Conservation (phyloP, 2,329 filamentous ascomycete genomes). For the Diaporthe batatas region DNA sequence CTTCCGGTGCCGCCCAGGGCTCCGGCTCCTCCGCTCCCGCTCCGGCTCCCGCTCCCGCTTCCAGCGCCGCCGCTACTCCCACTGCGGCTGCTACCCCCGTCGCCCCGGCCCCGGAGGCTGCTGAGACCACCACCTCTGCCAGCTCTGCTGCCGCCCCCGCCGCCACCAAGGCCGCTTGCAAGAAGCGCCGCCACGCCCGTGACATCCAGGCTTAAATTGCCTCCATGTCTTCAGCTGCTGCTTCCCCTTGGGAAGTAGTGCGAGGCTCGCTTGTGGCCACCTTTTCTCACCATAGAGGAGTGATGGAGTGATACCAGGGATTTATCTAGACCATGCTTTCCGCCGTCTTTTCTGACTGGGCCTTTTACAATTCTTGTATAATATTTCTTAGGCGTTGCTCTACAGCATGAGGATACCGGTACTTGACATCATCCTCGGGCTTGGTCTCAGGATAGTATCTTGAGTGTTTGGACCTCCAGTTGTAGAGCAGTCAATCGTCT, state of each 20-base stretch:
- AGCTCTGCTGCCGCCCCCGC: constrained; percentile 35
- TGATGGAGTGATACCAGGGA: constrained; percentile 27
- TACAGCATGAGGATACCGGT: neutral
- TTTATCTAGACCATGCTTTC: constrained; percentile 20
- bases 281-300: constrained; percentile 1
- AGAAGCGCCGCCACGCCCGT: constrained; percentile 41
- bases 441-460: constrained; percentile 10
- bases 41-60: constrained; percentile 41
- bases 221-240: neutral
- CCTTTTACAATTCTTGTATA: constrained; percentile 39
- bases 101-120: constrained; percentile 25
- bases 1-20: constrained; percentile 41
- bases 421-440: neutral
- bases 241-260: neutral
- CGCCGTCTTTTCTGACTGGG: constrained; percentile 28
- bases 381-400: constrained; percentile 33
- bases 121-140: constrained; percentile 38
- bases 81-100: constrained; percentile 42
- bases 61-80: constrained; percentile 30
- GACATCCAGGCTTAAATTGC: constrained; percentile 35
- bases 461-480: neutral
- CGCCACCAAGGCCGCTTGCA: constrained; percentile 35
- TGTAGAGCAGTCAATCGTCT: constrained; percentile 5
- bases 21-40: constrained; percentile 36
- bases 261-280: neutral